Percentiles rank a stretch among this genome's conserved stretches.
Evolutionary conservation across 495 filamentous ascomycete genomes (phyloP).

Genomic region (Glonium stellatum): DNA sequence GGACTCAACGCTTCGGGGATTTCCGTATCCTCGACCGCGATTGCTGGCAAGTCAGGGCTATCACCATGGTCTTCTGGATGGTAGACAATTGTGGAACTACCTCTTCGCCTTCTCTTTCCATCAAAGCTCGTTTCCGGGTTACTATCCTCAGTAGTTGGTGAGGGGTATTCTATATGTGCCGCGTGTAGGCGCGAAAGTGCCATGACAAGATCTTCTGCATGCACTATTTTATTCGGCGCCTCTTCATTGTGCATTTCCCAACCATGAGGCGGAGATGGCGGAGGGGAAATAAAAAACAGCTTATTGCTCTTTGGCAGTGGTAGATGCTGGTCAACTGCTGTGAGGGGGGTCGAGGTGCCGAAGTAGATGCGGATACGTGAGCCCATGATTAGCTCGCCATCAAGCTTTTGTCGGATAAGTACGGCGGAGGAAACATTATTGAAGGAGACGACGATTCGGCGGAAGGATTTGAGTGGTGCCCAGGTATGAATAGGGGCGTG

Average conservation of each 20-base stretch:
- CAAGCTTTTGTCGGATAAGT: conserved; percentile 60
- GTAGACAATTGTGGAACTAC: conserved; percentile 66
- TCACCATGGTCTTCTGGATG: conserved; percentile 66
- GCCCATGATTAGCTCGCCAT: conserved; percentile 62
- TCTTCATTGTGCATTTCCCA: conserved; percentile 89
- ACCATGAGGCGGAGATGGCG: conserved; percentile 82
- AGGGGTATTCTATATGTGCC: conserved; percentile 24
- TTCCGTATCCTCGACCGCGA: conserved; percentile 85
- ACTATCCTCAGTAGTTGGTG: conserved; percentile 31
- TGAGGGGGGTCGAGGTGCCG: conserved; percentile 65
- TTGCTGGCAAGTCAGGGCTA: conserved; percentile 74
- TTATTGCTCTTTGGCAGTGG: conserved; percentile 78
- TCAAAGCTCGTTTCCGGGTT: conserved; percentile 21
- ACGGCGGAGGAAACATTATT: conserved; percentile 64
- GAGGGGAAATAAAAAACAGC: conserved; percentile 94
- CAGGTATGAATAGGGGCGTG: conserved; percentile 74
- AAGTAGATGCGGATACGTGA: conserved; percentile 78
- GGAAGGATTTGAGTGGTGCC: conserved; percentile 86
- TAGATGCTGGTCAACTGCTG: conserved; percentile 60
- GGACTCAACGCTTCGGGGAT: conserved; percentile 42
- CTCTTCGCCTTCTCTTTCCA: conserved; percentile 40
- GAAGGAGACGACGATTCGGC: conserved; percentile 88
- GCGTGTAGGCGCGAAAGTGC: conserved; percentile 55
- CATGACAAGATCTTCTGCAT: conserved; percentile 78
- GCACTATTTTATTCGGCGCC: conserved; percentile 87